Conservation (phyloP, 805 yeast species). For the Teunomyces aglyptinius region DNA sequence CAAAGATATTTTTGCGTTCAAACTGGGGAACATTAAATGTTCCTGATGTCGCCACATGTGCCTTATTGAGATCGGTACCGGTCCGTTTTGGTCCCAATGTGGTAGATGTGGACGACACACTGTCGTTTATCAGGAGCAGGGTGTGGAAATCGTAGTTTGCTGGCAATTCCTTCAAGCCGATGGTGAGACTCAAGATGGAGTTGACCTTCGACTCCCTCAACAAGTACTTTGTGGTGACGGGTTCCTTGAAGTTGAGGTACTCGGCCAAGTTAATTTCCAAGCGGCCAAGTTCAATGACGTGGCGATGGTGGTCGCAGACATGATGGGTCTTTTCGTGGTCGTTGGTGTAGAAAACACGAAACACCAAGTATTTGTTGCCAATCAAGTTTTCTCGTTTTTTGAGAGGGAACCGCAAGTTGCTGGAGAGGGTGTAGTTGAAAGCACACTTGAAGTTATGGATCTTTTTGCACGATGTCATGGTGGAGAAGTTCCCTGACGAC, state of each 20-base stretch:
- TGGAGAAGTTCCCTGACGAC: constrained; percentile 22
- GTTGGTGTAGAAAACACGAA: constrained; percentile 36
- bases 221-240: constrained; percentile 60
- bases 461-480: constrained; percentile 29
- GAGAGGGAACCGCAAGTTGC: constrained; percentile 40
- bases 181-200: constrained; percentile 64
- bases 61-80: neutral
- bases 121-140: constrained; percentile 36
- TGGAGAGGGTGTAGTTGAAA: constrained; percentile 33
- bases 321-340: constrained; percentile 6
- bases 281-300: constrained; percentile 55
- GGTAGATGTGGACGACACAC: constrained; percentile 6
- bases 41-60: neutral
- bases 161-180: constrained; percentile 48
- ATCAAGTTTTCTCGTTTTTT: constrained; percentile 38
- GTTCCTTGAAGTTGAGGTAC: constrained; percentile 55
- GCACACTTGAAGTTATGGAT: constrained; percentile 40
- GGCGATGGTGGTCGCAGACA: neutral
- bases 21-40: constrained; percentile 38
- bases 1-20: constrained; percentile 45
- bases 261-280: constrained; percentile 70
- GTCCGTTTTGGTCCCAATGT: neutral
- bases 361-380: constrained; percentile 41
- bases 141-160: constrained; percentile 41
- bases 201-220: constrained; percentile 79